phyloP scores from a whole-genome alignment of 2,329 filamentous ascomycete genomes.

The Aspergillus tanneri region DNA sequence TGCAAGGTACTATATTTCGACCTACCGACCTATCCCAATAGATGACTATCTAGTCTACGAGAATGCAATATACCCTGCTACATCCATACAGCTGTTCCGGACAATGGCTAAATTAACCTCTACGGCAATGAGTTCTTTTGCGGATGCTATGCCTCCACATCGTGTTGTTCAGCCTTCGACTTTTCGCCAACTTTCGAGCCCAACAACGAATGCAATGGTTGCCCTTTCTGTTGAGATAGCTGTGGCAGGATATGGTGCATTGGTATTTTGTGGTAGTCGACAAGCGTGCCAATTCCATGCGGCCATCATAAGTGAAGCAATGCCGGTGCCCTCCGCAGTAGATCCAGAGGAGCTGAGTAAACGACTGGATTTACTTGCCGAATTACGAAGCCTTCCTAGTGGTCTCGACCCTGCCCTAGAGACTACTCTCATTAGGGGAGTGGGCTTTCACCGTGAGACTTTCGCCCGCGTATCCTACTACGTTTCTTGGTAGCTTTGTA shows the following conservation, averaged over 20 bases:
- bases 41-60: constrained; percentile 73
- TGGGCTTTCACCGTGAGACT: constrained; percentile 70
- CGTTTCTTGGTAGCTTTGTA: neutral
- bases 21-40: constrained; percentile 72
- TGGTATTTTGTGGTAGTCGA: constrained; percentile 73
- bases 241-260: constrained; percentile 64
- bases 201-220: constrained; percentile 68
- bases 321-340: constrained; percentile 55
- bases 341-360: constrained; percentile 54
- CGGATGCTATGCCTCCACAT: constrained; percentile 37
- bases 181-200: constrained; percentile 62
- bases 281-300: constrained; percentile 67
- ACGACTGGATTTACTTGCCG: constrained; percentile 63
- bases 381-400: constrained; percentile 64
- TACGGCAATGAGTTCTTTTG: constrained; percentile 29
- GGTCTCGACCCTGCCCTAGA: constrained; percentile 66
- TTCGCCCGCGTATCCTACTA: neutral
- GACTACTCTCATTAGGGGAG: constrained; percentile 64
- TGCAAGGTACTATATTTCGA: constrained; percentile 70
- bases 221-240: constrained; percentile 69
- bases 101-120: constrained; percentile 54
- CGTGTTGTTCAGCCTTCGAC: constrained; percentile 55
- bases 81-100: constrained; percentile 59
- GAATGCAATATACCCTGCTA: constrained; percentile 63
- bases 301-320: constrained; percentile 64